These are phyloP conservation scores for Geoglossum cookeanum DNA, from an alignment of 2,329 filamentous ascomycete species.

Conservation along the genomic window DNA sequence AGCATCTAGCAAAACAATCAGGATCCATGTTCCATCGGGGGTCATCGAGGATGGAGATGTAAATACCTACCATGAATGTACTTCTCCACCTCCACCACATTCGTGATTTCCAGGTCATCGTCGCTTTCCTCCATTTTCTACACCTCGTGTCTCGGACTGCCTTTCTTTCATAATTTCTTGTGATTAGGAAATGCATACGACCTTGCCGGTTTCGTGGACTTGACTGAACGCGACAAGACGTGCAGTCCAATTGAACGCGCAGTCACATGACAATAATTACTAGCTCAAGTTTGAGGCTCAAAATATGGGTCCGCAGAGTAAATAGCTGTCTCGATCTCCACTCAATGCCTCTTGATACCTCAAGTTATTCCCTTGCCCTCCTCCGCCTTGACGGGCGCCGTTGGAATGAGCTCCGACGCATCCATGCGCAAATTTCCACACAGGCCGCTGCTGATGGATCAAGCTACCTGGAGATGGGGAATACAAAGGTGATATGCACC, in stretches of 20 bases:
- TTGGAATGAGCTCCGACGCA: slow-evolving; percentile 89
- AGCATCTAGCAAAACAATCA: neutral
- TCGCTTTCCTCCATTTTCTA: slow-evolving; percentile 13
- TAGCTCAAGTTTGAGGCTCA: neutral
- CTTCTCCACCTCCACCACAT: slow-evolving; percentile 7
- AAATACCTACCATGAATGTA: neutral
- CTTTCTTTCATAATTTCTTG: neutral
- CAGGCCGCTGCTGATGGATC: slow-evolving; percentile 87
- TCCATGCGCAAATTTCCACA: slow-evolving; percentile 77
- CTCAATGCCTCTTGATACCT: slow-evolving; percentile 83
- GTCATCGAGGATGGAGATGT: neutral
- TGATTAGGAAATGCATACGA: too few relatives aligned
- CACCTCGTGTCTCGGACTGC: neutral
- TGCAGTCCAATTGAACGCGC: neutral
- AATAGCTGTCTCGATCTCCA: neutral
- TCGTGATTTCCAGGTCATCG: slow-evolving; percentile 25
- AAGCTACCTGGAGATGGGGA: slow-evolving; percentile 88
- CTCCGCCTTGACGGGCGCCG: slow-evolving; percentile 61
- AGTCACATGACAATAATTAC: neutral
- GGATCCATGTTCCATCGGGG: neutral
- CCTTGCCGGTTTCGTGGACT: too few relatives aligned
- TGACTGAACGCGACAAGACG: neutral
- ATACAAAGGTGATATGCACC: slow-evolving; percentile 91
- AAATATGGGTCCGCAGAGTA: neutral
- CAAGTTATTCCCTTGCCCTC: slow-evolving; percentile 72